Percentiles rank a stretch among this genome's conserved stretches.
These are phyloP conservation scores for Knoxia roxburghii DNA, from an alignment of 257 asterid genomes.

Conservation along the genomic window DNA sequence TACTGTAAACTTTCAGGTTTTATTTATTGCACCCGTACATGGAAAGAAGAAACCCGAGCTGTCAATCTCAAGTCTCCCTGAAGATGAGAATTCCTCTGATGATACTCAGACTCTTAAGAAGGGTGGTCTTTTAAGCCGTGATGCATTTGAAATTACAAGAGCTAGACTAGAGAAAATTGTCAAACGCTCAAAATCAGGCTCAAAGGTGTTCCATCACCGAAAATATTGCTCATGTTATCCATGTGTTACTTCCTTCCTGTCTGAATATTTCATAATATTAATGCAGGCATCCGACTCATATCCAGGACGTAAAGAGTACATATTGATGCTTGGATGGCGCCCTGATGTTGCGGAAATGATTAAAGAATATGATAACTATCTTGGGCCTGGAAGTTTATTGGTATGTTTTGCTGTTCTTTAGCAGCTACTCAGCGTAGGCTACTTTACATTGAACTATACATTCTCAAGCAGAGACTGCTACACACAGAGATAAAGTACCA, in stretches of 20 bases:
- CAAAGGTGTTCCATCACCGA: conserved; percentile 52
- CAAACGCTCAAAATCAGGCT: conserved; percentile 66
- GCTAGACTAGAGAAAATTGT: conserved; percentile 61
- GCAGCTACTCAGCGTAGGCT: background rate
- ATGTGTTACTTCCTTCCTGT: conserved; percentile 5
- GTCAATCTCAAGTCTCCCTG: conserved; percentile 33
- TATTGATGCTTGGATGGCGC: conserved; percentile 93
- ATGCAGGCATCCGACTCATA: conserved; percentile 66
- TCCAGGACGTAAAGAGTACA: conserved; percentile 75
- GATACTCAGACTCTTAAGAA: conserved; percentile 37
- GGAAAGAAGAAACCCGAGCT: conserved; percentile 62
- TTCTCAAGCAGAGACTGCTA: no score
- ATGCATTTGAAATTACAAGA: conserved; percentile 43
- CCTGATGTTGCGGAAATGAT: conserved; percentile 80
- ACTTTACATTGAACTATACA: background rate
- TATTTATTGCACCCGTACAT: conserved; percentile 72
- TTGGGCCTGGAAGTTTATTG: conserved; percentile 89
- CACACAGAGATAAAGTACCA: no score
- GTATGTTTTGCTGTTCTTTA: conserved; percentile 32
- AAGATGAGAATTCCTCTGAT: conserved; percentile 28
- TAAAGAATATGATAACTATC: conserved; percentile 84
- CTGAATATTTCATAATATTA: conserved; percentile 19
- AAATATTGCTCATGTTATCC: conserved; percentile 14
- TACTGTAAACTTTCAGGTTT: conserved; percentile 42
- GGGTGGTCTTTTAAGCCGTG: conserved; percentile 29